phyloP scores from a whole-genome alignment of 2,329 filamentous ascomycete species.

The Ceratocystis colombiana region DNA sequence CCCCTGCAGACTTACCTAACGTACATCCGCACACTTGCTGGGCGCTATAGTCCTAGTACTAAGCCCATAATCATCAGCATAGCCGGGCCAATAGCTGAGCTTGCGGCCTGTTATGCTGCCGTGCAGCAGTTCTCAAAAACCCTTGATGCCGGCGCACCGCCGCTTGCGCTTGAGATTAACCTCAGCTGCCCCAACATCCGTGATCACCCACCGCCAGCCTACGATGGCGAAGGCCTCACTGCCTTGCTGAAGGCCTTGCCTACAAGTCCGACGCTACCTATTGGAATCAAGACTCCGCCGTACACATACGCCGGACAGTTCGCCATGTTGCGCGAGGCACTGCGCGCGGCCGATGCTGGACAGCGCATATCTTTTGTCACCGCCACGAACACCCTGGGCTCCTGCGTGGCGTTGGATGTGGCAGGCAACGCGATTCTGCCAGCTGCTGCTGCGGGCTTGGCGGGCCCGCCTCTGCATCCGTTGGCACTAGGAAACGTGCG shows the following conservation, averaged over 20 bases:
- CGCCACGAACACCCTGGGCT: constrained; percentile 62
- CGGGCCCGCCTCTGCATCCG: constrained; percentile 61
- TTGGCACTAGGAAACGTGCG: constrained; percentile 65
- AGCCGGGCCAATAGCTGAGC: constrained; percentile 51
- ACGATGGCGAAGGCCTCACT: constrained; percentile 42
- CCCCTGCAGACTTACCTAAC: constrained; percentile 49
- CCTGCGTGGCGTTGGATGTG: constrained; percentile 47
- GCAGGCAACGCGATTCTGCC: constrained; percentile 35
- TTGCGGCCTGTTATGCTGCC: constrained; percentile 45
- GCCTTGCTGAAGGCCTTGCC: constrained; percentile 46
- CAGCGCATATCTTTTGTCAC: constrained; percentile 53
- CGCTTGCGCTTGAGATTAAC: constrained; percentile 64
- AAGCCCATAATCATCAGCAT: constrained; percentile 63
- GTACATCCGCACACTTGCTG: constrained; percentile 43
- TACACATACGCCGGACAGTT: constrained; percentile 64
- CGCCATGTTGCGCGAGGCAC: constrained; percentile 42
- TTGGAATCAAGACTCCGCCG: constrained; percentile 64
- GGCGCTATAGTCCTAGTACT: constrained; percentile 25
- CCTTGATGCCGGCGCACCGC: constrained; percentile 33
- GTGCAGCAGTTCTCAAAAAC: constrained; percentile 36
- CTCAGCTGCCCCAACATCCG: constrained; percentile 69
- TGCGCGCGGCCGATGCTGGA: constrained; percentile 33
- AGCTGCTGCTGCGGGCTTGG: constrained; percentile 55
- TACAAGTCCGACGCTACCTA: constrained; percentile 32
- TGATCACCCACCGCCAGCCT: constrained; percentile 58